A percentile compares a stretch with the other conserved stretches of the same genome.
phyloP scores from a whole-genome alignment of 306 rosid genomes.

The Vigna reflexopilosa region DNA sequence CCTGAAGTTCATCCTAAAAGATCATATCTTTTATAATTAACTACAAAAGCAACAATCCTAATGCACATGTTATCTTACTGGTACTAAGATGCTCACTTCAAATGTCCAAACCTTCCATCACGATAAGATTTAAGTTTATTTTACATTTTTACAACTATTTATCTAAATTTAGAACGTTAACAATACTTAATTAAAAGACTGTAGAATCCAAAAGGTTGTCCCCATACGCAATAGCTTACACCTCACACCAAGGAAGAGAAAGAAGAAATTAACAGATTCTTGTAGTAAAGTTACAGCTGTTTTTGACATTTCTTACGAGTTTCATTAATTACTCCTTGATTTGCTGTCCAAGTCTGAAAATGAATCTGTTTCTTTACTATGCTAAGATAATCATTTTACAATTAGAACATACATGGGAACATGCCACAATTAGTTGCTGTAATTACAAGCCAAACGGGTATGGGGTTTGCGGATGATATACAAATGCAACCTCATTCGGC shows the following conservation, averaged over 20 bases:
- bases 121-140: not conserved
- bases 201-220: constrained; percentile 8
- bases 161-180: constrained; percentile 29
- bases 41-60: constrained; percentile 33
- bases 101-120: constrained; percentile 23
- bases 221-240: constrained; percentile 49
- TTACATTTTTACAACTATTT: constrained; percentile 29
- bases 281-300: constrained; percentile 43
- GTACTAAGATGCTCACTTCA: constrained; percentile 40
- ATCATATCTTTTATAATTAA: constrained; percentile 37
- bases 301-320: constrained; percentile 39
- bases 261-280: constrained; percentile 46
- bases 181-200: constrained; percentile 21
- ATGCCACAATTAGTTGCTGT: constrained; percentile 28
- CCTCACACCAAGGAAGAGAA: constrained; percentile 46
- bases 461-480: constrained; percentile 4
- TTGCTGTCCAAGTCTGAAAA: not conserved
- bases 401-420: constrained; percentile 13
- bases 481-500: constrained; percentile 6
- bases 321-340: not conserved
- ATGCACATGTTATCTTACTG: constrained; percentile 18
- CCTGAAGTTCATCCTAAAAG: constrained; percentile 35
- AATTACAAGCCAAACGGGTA: not conserved
- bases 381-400: not conserved
- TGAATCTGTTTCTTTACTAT: constrained; percentile 9